phyloP scores from a whole-genome alignment of 495 filamentous ascomycete species.

The Xylaria bambusicola region DNA sequence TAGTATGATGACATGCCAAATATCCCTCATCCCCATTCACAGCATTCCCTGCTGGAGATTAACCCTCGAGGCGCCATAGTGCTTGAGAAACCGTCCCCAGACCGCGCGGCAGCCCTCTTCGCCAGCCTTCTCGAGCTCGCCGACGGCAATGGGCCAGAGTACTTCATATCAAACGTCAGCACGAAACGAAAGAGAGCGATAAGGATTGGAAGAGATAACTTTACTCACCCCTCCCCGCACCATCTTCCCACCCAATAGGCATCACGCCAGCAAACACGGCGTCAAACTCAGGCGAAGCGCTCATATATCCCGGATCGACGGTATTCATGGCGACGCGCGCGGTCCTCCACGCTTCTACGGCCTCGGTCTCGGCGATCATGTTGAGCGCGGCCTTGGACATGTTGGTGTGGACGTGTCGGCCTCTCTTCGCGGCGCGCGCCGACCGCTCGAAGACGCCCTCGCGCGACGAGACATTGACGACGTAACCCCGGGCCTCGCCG shows the following conservation, averaged over 20 bases:
- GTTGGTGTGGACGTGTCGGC: conserved; percentile 51
- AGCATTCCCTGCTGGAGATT: conserved; percentile 6
- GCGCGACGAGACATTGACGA: conserved; percentile 51
- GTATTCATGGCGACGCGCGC: conserved; percentile 48
- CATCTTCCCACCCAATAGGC: conserved; percentile 53
- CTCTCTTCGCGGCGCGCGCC: conserved; percentile 34
- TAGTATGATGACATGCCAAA: too few species aligned
- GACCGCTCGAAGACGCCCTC: conserved; percentile 44
- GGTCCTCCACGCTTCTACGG: conserved; percentile 34
- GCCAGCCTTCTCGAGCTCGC: conserved; percentile 34
- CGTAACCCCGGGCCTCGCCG: conserved; percentile 34
- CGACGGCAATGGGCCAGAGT: conserved; percentile 49
- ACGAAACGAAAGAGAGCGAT: neutral
- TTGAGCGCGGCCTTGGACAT: conserved; percentile 55
- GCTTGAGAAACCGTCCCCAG: conserved; percentile 51
- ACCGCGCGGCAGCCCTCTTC: conserved; percentile 23
- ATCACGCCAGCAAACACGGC: conserved; percentile 23
- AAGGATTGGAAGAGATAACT: neutral
- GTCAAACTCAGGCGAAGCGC: conserved; percentile 45
- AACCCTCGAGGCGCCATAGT: conserved; percentile 35
- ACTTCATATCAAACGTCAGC: conserved; percentile 20
- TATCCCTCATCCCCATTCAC: too few species aligned
- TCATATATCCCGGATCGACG: conserved; percentile 55
- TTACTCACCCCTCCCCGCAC: conserved; percentile 36
- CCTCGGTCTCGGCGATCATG: conserved; percentile 42